A percentile compares a stretch with the other conserved stretches of the same genome.
Evolutionary conservation across 2,329 filamentous ascomycete species (phyloP).

Genomic region (Fusarium sp.): DNA sequence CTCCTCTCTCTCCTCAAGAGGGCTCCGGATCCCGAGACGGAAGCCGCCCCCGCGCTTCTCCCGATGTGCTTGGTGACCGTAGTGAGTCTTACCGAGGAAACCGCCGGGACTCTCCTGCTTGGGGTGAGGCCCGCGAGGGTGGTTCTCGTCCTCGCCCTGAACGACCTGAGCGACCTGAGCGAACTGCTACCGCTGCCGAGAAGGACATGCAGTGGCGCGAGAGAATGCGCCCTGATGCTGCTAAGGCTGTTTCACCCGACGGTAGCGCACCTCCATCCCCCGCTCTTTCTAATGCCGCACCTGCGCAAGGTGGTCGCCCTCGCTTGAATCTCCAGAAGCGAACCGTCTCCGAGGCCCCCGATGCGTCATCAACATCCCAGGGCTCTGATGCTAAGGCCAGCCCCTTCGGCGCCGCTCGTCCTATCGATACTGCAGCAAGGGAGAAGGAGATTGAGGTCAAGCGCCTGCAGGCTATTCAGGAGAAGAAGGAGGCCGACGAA

Average conservation of each 20-base stretch:
- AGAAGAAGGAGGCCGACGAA: slow-evolving; percentile 89
- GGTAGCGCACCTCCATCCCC: slow-evolving; percentile 81
- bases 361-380: slow-evolving; percentile 60
- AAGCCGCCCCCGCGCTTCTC: slow-evolving; percentile 60
- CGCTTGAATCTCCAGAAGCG: slow-evolving; percentile 90
- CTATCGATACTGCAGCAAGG: slow-evolving; percentile 90
- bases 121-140: slow-evolving; percentile 80
- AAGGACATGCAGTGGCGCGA: slow-evolving; percentile 92
- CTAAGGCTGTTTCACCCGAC: slow-evolving; percentile 74
- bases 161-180: slow-evolving; percentile 75
- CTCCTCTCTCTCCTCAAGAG: slow-evolving; percentile 70
- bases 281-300: slow-evolving; percentile 62
- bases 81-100: slow-evolving; percentile 68
- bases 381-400: slow-evolving; percentile 80
- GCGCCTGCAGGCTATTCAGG: slow-evolving; percentile 74
- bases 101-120: slow-evolving; percentile 75
- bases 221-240: slow-evolving; percentile 85
- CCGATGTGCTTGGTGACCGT: slow-evolving; percentile 64
- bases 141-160: slow-evolving; percentile 78
- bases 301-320: slow-evolving; percentile 71
- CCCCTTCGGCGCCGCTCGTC: slow-evolving; percentile 91
- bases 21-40: slow-evolving; percentile 62
- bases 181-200: slow-evolving; percentile 86
- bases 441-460: slow-evolving; percentile 94
- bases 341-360: slow-evolving; percentile 79